phyloP scores from a whole-genome alignment of 2,329 filamentous ascomycete genomes.

The Rhinocladiella mackenziei region DNA sequence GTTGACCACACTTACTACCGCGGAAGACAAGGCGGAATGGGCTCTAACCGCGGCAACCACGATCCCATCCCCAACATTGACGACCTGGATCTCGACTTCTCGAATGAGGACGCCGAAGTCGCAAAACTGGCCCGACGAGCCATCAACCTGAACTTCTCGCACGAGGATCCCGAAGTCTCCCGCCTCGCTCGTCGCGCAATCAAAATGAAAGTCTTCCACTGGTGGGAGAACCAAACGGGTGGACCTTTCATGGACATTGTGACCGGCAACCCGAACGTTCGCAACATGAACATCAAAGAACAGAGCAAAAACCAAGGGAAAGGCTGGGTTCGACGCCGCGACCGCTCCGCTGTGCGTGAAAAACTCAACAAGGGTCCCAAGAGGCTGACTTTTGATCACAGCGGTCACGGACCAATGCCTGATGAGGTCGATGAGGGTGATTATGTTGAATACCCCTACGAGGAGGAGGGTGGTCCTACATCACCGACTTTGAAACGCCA shows the following conservation, averaged over 20 bases:
- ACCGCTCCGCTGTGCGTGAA: neutral
- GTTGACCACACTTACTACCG: constrained; percentile 1
- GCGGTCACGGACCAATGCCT: constrained; percentile 2
- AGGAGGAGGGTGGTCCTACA: neutral
- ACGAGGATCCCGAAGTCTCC: neutral
- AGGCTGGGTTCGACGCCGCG: neutral
- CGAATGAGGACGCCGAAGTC: constrained; percentile 5
- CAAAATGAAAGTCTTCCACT: constrained; percentile 3
- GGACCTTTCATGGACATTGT: constrained; percentile 1
- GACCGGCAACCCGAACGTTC: constrained; percentile 9
- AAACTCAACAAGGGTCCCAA: neutral
- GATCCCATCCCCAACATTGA: constrained; percentile 15
- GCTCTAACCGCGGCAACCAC: no score
- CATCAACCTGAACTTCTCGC: neutral
- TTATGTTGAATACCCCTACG: neutral
- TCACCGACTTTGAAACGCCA: neutral
- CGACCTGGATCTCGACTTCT: neutral
- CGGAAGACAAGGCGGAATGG: no score
- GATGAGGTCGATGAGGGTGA: constrained; percentile 2
- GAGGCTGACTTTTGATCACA: neutral
- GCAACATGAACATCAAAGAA: constrained; percentile 4
- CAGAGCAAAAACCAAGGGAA: neutral
- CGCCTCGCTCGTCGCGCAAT: constrained; percentile 1
- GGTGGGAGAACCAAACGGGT: constrained; percentile 6
- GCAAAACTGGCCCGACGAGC: constrained; percentile 2